phyloP scores from a whole-genome alignment of 768 basidiomycete genomes.

The Kwoniella pini region DNA sequence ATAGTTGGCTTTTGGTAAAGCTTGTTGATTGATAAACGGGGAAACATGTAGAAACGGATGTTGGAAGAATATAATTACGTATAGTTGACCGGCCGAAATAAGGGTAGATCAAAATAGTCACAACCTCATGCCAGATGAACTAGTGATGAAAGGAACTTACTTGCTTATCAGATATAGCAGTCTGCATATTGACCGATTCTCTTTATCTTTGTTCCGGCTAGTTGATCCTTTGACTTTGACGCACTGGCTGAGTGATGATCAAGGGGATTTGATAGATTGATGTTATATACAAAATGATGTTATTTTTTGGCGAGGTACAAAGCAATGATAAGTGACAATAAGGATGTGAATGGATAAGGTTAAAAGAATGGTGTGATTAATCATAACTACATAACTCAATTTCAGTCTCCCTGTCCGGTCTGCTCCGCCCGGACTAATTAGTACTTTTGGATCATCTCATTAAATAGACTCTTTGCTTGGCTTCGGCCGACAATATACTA shows the following conservation, averaged over 20 bases:
- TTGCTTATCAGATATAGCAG: conserved; percentile 21
- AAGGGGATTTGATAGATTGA: too few relatives aligned
- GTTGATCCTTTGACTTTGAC: background rate
- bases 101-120: background rate
- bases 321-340: too few relatives aligned
- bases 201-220: background rate
- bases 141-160: conserved; percentile 1
- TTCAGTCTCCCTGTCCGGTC: background rate
- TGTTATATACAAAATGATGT: too few relatives aligned
- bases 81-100: conserved; percentile 20
- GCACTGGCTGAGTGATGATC: too few relatives aligned
- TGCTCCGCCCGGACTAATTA: background rate
- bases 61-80: too few relatives aligned
- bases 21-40: too few relatives aligned
- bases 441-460: background rate
- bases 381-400: too few relatives aligned
- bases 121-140: background rate
- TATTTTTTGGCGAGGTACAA: too few relatives aligned
- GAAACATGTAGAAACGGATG: too few relatives aligned
- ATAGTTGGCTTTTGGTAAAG: too few relatives aligned
- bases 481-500: conserved; percentile 1
- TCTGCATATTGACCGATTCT: conserved; percentile 15
- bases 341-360: too few relatives aligned
- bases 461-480: background rate
- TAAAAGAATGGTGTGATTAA: background rate